phyloP scores from a whole-genome alignment of 129 eudicot species.

The Heracleum sosnowskyi region DNA sequence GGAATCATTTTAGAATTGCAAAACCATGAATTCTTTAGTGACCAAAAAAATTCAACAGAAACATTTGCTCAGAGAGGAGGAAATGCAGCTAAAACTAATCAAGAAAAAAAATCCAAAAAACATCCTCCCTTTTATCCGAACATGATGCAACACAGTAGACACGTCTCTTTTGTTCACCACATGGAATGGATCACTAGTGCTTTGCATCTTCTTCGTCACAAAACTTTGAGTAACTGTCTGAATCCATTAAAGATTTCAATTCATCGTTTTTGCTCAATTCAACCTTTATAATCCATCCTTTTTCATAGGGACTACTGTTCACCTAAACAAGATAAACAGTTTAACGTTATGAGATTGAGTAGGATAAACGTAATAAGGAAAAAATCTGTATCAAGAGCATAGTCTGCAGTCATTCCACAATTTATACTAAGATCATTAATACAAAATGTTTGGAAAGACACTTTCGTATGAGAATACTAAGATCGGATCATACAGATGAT shows the following conservation, averaged over 20 bases:
- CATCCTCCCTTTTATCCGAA: not conserved
- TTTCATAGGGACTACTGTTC: conserved; percentile 37
- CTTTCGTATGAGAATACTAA: no score
- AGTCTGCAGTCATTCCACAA: no score
- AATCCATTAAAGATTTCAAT: conserved; percentile 32
- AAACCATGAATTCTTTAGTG: conserved; percentile 7
- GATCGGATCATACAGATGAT: not conserved
- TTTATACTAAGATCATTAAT: no score
- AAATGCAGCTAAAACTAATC: not conserved
- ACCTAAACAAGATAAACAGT: conserved; percentile 13
- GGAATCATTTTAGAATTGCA: no score
- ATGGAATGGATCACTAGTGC: conserved; percentile 14
- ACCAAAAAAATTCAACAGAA: conserved; percentile 5
- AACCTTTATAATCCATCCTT: conserved; percentile 72
- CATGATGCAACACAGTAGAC: not conserved
- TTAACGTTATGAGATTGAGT: not conserved
- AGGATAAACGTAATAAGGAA: not conserved
- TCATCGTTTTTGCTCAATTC: conserved; percentile 47
- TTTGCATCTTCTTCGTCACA: conserved; percentile 67
- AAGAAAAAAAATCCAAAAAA: not conserved
- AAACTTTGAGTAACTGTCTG: conserved; percentile 42
- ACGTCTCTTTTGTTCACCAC: not conserved
- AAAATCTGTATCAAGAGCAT: not conserved
- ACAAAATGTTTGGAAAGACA: no score
- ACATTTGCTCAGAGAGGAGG: not conserved